A percentile compares a stretch with the other conserved stretches of the same genome.
Evolutionary conservation across 352 stramenopile genomes (phyloP).

Genomic region (Pythium biforme): DNA sequence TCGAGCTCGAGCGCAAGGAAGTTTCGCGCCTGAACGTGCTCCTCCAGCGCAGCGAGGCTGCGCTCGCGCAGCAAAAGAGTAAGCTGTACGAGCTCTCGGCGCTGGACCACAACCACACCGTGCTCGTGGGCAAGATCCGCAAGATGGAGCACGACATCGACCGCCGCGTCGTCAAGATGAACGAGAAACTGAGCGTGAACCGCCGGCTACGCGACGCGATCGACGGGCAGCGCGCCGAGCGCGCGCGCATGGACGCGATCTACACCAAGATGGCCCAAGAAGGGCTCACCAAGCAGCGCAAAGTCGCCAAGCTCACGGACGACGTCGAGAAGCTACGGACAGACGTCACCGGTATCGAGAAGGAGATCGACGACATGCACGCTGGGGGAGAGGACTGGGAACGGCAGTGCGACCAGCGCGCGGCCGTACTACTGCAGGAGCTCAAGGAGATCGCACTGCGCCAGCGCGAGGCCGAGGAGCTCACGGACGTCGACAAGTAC

Average conservation of each 20-base stretch:
- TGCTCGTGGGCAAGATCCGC: constrained; percentile 57
- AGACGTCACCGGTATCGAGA: constrained; percentile 52
- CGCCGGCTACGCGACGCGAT: constrained; percentile 59
- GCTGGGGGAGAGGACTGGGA: constrained; percentile 65
- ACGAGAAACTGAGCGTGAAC: constrained; percentile 73
- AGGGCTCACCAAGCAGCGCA: constrained; percentile 52
- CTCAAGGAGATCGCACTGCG: constrained; percentile 65
- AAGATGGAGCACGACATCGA: constrained; percentile 87
- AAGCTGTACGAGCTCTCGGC: constrained; percentile 75
- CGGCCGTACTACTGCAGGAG: constrained; percentile 55
- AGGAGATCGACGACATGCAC: constrained; percentile 57
- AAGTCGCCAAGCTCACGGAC: constrained; percentile 38
- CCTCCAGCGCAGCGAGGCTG: constrained; percentile 65
- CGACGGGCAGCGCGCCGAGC: constrained; percentile 67
- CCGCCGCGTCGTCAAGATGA: constrained; percentile 80
- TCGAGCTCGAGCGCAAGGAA: constrained; percentile 78
- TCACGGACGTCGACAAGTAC: constrained; percentile 56
- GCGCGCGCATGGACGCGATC: constrained; percentile 68
- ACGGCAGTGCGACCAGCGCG: constrained; percentile 49
- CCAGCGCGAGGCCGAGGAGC: constrained; percentile 52
- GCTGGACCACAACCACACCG: constrained; percentile 65
- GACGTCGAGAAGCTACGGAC: constrained; percentile 60
- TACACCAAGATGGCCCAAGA: constrained; percentile 75
- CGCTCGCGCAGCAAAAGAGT: constrained; percentile 62
- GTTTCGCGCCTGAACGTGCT: constrained; percentile 57